These are phyloP conservation scores for Kodamaea kakaduensis DNA, from an alignment of 805 yeast species.

Conservation along the genomic window DNA sequence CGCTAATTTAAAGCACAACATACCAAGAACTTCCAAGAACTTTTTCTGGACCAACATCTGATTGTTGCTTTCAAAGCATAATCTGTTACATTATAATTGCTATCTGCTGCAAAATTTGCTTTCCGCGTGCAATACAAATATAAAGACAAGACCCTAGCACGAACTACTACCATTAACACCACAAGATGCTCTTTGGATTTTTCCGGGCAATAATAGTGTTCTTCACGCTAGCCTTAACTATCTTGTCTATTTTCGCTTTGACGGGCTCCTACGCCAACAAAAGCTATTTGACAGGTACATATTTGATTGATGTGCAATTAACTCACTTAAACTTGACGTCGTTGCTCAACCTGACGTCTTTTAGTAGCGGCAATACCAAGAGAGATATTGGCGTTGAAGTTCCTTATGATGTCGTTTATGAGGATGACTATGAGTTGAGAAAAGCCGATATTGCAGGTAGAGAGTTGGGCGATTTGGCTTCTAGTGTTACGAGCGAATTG, in stretches of 20 bases:
- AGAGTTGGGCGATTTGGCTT: slow-evolving; percentile 5
- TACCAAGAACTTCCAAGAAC: too few species aligned
- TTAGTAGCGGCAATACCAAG: slow-evolving; percentile 1
- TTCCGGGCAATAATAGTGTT: slow-evolving; percentile 32
- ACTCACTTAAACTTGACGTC: slow-evolving; percentile 29
- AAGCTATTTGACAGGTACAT: slow-evolving; percentile 30
- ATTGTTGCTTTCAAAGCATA: too few species aligned
- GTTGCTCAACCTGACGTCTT: slow-evolving; percentile 18
- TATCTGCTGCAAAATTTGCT: too few species aligned
- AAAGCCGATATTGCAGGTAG: slow-evolving; percentile 1
- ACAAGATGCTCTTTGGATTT: slow-evolving; percentile 23
- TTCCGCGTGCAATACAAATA: too few species aligned
- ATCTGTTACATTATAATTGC: too few species aligned
- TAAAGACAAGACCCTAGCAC: too few species aligned
- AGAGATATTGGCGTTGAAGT: neutral
- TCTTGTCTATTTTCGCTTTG: slow-evolving; percentile 34
- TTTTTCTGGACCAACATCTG: too few species aligned
- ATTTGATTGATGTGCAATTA: slow-evolving; percentile 34
- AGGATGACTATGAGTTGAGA: neutral
- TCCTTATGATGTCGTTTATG: neutral
- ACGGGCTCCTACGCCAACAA: slow-evolving; percentile 37
- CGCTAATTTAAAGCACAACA: too few species aligned
- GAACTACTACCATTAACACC: too few species aligned
- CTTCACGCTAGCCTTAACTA: slow-evolving; percentile 27
- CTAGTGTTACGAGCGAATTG: slow-evolving; percentile 2